Evolutionary conservation across 768 basidiomycete species (phyloP).

Genomic region (Mycena maculata): DNA sequence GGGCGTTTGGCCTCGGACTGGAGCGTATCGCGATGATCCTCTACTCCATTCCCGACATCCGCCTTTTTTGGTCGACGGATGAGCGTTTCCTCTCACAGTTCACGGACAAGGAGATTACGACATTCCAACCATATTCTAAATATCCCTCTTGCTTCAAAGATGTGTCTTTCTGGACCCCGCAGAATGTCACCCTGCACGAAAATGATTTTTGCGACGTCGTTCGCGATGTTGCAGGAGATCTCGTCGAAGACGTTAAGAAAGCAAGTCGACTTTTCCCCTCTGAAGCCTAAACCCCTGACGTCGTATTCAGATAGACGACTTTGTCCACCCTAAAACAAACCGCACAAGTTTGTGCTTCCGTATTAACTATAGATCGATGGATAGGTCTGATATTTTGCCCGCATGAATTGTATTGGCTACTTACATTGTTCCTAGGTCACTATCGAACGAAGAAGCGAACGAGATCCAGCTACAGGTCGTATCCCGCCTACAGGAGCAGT

Average conservation of each 20-base stretch:
- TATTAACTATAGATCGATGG: constrained; percentile 97
- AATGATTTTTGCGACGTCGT: constrained; percentile 98
- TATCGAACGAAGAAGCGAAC: constrained; percentile 92
- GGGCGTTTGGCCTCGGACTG: constrained; percentile 98
- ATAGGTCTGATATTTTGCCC: constrained; percentile 65
- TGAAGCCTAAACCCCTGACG: constrained; percentile 21
- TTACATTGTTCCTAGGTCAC: constrained; percentile 62
- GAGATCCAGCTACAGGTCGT: constrained; percentile 75
- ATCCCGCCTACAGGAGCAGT: constrained; percentile 64
- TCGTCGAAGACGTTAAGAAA: constrained; percentile 90
- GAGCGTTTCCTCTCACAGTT: constrained; percentile 91
- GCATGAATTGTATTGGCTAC: constrained; percentile 9
- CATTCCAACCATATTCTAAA: constrained; percentile 92
- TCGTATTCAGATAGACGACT: constrained; percentile 82
- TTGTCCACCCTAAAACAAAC: constrained; percentile 88
- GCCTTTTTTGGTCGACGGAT: constrained; percentile 96
- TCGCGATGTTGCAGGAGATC: constrained; percentile 90
- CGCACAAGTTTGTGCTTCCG: constrained; percentile 87
- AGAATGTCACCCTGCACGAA: constrained; percentile 75
- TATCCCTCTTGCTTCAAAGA: constrained; percentile 96
- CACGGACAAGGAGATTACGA: constrained; percentile 74
- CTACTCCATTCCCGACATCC: constrained; percentile 96
- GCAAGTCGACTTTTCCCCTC: constrained; percentile 54
- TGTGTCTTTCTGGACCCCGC: constrained; percentile 91
- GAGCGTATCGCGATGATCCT: constrained; percentile 99